Base-by-base conservation (phyloP, 768 basidiomycete species). In the Lyophyllum decastes region DNA sequence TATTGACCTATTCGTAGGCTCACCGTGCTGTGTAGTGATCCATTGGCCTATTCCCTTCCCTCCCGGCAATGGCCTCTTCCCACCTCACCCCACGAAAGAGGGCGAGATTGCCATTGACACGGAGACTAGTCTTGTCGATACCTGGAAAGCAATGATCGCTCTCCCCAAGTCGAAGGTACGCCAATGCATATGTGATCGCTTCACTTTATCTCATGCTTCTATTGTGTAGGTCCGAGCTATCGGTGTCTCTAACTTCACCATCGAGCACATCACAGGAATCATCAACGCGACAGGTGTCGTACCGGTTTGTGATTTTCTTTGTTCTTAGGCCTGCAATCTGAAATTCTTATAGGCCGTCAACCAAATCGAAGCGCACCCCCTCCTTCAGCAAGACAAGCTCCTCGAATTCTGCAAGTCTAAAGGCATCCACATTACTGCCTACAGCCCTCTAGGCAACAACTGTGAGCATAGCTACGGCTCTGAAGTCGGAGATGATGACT, bases 321-420 rank as follows among this genome's bases (percentile, higher is more conserved):
- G 40, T 25, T 33, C 8, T 10, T 22, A 33, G 21, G 2, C 11
- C 55, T 14, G 34, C 46, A 12, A 43, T 16, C 33, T 3, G 16
- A 44, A 6, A 10, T 12, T 35, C 50, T 24, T 50, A 22, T 54
- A 86, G 84, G 73, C 77, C 21, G 86, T 75, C 26, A 93, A 95
- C 74, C 93, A 95, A 74, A 75, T 94, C 62, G 92, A 94, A 71
- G 84, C 86, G 21, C 94, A 95, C 78, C 91, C 92, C 14, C 79
- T 86, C 51, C 81, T 91, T 56, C 88, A 82, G 10, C 92, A 94
- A 66, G 82, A 87, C 49, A 86, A 90, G 14, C 82, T 93, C 52
- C 78, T 87, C 52, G 80, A 76, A 38, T 93, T 82, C 75, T 87
- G 86, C 76, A 83, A 86, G 64, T 73, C 79, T 59, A 83, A 89